Conservation (phyloP, 2,329 filamentous ascomycete genomes). For the Bisporella sp. region DNA sequence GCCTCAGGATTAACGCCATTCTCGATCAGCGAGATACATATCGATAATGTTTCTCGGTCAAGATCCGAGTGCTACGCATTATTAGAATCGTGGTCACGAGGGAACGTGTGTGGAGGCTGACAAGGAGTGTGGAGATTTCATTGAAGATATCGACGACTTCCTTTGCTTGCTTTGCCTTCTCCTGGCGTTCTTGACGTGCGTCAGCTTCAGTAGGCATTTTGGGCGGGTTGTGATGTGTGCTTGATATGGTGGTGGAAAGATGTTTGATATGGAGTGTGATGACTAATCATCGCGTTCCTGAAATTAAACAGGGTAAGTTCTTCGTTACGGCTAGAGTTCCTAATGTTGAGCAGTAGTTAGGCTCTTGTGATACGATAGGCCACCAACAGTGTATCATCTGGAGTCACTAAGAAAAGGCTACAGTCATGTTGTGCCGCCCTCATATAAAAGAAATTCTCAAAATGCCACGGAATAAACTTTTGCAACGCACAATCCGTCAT, state of each 20-base stretch:
- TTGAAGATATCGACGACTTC: conserved; percentile 78
- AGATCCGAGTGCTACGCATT: conserved; percentile 76
- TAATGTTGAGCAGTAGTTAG: too few relatives aligned
- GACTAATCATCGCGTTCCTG: neutral
- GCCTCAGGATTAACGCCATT: conserved; percentile 96
- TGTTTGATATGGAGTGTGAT: neutral
- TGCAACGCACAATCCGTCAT: neutral
- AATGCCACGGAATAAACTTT: neutral
- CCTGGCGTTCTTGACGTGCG: conserved; percentile 52
- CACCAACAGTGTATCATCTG: too few relatives aligned
- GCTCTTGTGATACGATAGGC: too few relatives aligned
- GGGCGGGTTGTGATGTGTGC: neutral
- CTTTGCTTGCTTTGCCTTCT: conserved; percentile 67
- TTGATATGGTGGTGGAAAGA: neutral
- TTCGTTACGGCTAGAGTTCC: too few relatives aligned
- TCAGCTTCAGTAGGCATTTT: conserved; percentile 45
- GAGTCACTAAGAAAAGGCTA: too few relatives aligned
- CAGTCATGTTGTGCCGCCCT: too few relatives aligned
- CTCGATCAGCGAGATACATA: conserved; percentile 95
- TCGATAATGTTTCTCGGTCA: conserved; percentile 81
- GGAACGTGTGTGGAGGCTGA: conserved; percentile 38
- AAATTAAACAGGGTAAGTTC: too few relatives aligned
- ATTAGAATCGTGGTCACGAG: neutral
- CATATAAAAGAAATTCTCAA: too few relatives aligned
- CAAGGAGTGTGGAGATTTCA: conserved; percentile 83